Base-by-base conservation (phyloP, 106 monocot genomes). In the Cymbidium sinense region DNA sequence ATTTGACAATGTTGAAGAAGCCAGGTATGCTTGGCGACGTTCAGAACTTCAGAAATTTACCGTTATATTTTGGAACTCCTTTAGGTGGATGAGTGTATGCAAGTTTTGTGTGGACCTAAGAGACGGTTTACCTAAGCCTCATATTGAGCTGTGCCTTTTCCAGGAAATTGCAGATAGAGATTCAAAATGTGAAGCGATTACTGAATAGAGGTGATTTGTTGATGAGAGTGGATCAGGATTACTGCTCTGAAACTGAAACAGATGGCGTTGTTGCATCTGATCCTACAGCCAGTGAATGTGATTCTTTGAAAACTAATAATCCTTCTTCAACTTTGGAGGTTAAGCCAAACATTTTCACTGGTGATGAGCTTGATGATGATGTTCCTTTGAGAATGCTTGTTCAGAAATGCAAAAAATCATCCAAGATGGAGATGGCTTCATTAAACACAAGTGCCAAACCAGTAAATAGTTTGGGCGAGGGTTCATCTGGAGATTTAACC, bases 231-330 rank as follows among this genome's bases (percentile, higher is more conserved):
- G 82, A 58, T 19, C 80, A 83, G 71, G 88, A 92, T 35, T 88
- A 88, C 80, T 94, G 91, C 82, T 90, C 98, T 73, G 98, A 99
- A 89, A 92, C 94, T 76, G 92, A 94, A 75, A 92, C 94, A 21
- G 94, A 94, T 78, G 98, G 91, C 17, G 81, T 65, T 61, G 84
- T 81, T 25, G 77, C 72, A 70, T 88, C 87, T 52, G 77, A 78
- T 61, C 65, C 52, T 51, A 31, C 76, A 41, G 55, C 83, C 21
- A 43, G 73, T 81, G 58, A 52, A 58, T 75, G 30, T 62, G 76
- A 77, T 33, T 76, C 84, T 18, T 33, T 65, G 21, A 76, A 87
- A 70, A 81, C 34, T 52, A 43, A 43, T 43, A 55, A 37, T 58
- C 79, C 51, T 83, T 78, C 51, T 83, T 78, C 62, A 69, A 74